These are phyloP conservation scores for Erodium chrysanthum DNA, from an alignment of 441 rosid genomes.

Conservation along the genomic window DNA sequence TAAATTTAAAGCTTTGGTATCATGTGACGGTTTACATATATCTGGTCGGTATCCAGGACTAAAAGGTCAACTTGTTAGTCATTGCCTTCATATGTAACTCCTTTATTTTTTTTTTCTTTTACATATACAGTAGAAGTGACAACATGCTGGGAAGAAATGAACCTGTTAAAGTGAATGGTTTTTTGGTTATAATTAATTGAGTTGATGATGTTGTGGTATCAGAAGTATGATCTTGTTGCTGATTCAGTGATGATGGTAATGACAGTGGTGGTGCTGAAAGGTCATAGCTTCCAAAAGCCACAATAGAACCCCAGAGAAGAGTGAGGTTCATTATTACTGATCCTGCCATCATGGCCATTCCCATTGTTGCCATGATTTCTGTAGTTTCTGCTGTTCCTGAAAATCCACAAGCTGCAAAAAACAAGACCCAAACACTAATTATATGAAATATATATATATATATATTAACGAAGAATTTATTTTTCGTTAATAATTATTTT, in stretches of 20 bases:
- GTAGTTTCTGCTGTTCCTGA: constrained; percentile 23
- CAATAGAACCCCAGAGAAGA: constrained; percentile 32
- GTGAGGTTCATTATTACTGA: constrained; percentile 36
- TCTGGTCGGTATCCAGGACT: too few species aligned
- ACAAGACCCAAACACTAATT: too few species aligned
- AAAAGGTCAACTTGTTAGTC: too few species aligned
- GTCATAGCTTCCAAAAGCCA: constrained; percentile 36
- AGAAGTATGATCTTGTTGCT: neutral
- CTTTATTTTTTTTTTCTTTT: too few species aligned
- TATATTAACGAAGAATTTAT: too few species aligned
- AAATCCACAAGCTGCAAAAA: constrained; percentile 18
- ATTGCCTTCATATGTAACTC: too few species aligned
- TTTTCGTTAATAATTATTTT: too few species aligned
- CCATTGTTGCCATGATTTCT: constrained; percentile 30
- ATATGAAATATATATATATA: too few species aligned
- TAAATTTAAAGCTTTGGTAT: too few species aligned
- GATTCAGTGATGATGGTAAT: neutral
- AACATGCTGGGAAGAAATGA: too few species aligned
- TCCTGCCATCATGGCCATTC: constrained; percentile 40
- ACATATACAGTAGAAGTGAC: too few species aligned
- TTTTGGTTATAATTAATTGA: constrained; percentile 13
- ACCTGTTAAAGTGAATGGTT: constrained; percentile 29
- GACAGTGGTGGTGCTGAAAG: constrained; percentile 21
- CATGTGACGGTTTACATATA: too few species aligned
- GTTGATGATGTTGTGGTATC: neutral